A percentile compares a stretch with the other conserved stretches of the same genome.
These are phyloP conservation scores for Lipomyces yamadae DNA, from an alignment of 805 yeast species.

Conservation along the genomic window DNA sequence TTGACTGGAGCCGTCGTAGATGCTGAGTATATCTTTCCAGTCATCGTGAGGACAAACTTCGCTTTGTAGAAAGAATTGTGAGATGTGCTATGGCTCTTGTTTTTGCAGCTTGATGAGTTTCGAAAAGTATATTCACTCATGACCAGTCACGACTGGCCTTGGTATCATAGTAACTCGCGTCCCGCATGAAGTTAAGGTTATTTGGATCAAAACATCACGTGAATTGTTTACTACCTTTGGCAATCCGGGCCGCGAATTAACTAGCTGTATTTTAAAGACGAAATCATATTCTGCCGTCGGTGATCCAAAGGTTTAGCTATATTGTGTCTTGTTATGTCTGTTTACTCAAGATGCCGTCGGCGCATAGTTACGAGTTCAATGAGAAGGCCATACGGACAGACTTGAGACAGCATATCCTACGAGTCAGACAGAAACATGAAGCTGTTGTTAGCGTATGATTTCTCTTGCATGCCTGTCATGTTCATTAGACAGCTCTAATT, in stretches of 20 bases:
- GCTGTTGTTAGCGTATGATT: conserved; percentile 5
- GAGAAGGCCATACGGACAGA: conserved; percentile 29
- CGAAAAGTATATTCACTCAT: no score
- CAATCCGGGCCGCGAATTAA: no score
- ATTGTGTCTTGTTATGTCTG: not conserved
- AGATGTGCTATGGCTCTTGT: not conserved
- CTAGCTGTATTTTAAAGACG: no score
- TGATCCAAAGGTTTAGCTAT: not conserved
- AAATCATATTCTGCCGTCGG: not conserved
- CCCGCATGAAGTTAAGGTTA: no score
- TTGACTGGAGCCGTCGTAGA: conserved; percentile 96
- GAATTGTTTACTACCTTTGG: no score
- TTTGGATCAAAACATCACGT: no score
- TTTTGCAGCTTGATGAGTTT: no score
- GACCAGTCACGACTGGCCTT: no score
- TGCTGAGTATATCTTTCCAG: conserved; percentile 58
- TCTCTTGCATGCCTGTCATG: not conserved
- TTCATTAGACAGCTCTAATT: not conserved
- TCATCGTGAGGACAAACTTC: conserved; percentile 8
- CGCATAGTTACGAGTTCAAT: conserved; percentile 17
- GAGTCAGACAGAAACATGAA: conserved; percentile 24
- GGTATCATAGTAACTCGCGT: no score
- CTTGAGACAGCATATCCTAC: conserved; percentile 16
- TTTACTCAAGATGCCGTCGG: not conserved
- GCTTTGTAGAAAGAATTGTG: not conserved